phyloP scores from a whole-genome alignment of 2,329 filamentous ascomycete genomes.

The Pseudodiploospora longispora region DNA sequence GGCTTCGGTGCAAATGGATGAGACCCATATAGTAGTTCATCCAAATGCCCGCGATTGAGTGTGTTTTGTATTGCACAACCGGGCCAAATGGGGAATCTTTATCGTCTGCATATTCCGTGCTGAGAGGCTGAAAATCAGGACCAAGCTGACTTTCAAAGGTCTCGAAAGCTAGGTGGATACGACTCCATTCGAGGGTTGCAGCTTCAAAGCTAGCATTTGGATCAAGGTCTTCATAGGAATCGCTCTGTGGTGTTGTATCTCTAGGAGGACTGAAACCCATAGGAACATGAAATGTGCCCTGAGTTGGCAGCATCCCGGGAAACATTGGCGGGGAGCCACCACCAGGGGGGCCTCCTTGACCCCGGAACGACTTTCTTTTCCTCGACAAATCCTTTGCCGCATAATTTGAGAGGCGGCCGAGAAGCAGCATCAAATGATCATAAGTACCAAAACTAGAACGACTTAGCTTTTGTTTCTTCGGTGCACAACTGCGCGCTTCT shows the following conservation, averaged over 20 bases:
- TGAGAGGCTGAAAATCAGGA: slow-evolving; percentile 67
- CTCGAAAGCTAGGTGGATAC: slow-evolving; percentile 63
- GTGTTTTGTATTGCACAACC: slow-evolving; percentile 73
- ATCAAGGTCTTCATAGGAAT: slow-evolving; percentile 44
- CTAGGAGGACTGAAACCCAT: slow-evolving; percentile 43
- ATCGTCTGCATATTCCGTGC: slow-evolving; percentile 55
- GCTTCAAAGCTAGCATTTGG: slow-evolving; percentile 55
- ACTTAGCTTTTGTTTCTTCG: no score
- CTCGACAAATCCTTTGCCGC: slow-evolving; percentile 66
- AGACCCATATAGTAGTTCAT: slow-evolving; percentile 78
- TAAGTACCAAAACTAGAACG: slow-evolving; percentile 67
- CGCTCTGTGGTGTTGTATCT: slow-evolving; percentile 13
- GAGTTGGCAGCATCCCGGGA: slow-evolving; percentile 47
- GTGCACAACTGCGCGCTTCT: no score
- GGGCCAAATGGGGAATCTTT: slow-evolving; percentile 70
- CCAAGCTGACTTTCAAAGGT: slow-evolving; percentile 59
- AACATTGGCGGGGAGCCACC: slow-evolving; percentile 37
- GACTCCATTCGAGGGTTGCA: slow-evolving; percentile 73
- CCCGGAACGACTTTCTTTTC: slow-evolving; percentile 56
- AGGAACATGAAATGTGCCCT: slow-evolving; percentile 41
- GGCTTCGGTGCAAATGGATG: slow-evolving; percentile 72
- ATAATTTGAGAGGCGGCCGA: slow-evolving; percentile 75
- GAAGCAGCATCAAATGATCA: slow-evolving; percentile 76
- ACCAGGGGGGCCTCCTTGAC: slow-evolving; percentile 19
- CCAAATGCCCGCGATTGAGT: slow-evolving; percentile 83